Evolutionary conservation across 1,139 yeast species (phyloP), one percentile per base, ranked within the genome.

Genomic region (Pichia sp.): DNA sequence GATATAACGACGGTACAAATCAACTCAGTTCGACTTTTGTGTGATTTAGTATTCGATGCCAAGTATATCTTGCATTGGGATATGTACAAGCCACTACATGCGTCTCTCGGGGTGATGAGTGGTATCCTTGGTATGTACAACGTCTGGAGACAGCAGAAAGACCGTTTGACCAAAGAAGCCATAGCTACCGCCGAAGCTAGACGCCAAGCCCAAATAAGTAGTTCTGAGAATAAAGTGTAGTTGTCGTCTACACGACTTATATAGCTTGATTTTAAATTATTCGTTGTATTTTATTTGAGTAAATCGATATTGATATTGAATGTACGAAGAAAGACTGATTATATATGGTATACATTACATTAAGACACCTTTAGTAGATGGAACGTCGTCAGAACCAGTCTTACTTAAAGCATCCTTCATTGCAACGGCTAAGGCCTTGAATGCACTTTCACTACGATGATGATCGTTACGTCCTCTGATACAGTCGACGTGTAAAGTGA

Each of bases 331-430:
- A 27, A 19, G 36, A 17, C n/a, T 14, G 11, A 21, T 6, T 14
- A 6, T n/a, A 18, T n/a, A 11, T 24, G 5, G 8, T 11, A 8
- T 20, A n/a, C 21, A 4, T 38, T 40, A 81, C 62, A 80, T 81
- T 44, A 93, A 73, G 9, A 93, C 99, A 44, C 99, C 99, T 69
- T 93, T 93, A 24, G 99, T 93, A 51, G 96, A 85, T 22, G 99
- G 99, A 42, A 93, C 89, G 54, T 93, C 99, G 60, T 89, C 74
- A 22, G 83, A 80, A 27, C 98, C 99, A 36, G 89, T 89, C 57
- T 78, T 75, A 9, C 93, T 76, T 46, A 79, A 83, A 32, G 99
- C 94, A 62, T 90, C 96, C 59, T 79, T 84, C 46, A 93, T 75
- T 7, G 99, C 99, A 22, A 93, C 74, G 0, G 99, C 99, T 58